Evolutionary conservation across 2,329 filamentous ascomycete genomes (phyloP).

Genomic region (Blastomyces gilchristii): DNA sequence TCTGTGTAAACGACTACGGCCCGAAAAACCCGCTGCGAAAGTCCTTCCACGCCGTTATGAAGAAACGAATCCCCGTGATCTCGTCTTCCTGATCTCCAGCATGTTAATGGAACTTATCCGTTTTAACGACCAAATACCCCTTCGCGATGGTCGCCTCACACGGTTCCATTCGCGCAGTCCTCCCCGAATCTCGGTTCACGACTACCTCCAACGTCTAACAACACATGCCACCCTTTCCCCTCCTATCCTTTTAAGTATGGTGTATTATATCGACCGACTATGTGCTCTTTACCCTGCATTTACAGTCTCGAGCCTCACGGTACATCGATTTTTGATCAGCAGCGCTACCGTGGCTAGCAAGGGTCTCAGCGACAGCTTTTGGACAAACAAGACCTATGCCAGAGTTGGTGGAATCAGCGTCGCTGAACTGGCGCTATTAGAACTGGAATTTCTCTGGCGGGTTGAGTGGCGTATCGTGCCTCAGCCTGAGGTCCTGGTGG

Average conservation of each 20-base stretch:
- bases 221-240: constrained; percentile 89
- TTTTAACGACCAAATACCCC: constrained; percentile 78
- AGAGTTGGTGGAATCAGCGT: constrained; percentile 86
- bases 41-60: constrained; percentile 62
- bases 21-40: constrained; percentile 40
- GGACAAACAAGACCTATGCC: constrained; percentile 96
- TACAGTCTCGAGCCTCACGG: constrained; percentile 89
- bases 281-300: constrained; percentile 89
- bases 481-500: constrained; percentile 81
- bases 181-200: constrained; percentile 84
- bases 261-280: constrained; percentile 94
- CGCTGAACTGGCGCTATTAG: constrained; percentile 77
- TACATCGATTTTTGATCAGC: constrained; percentile 94
- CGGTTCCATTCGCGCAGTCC: constrained; percentile 87
- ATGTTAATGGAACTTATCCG: constrained; percentile 94
- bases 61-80: constrained; percentile 67
- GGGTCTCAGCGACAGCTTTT: constrained; percentile 90
- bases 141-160: constrained; percentile 76
- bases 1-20: constrained; percentile 38
- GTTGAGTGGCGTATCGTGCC: constrained; percentile 97
- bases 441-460: constrained; percentile 83
- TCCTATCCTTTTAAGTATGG: constrained; percentile 93
- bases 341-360: constrained; percentile 93
- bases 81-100: constrained; percentile 82
- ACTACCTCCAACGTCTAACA: constrained; percentile 86